Evolutionary conservation across 2,329 filamentous ascomycete species (phyloP).

Genomic region (Aspergillus puulaauensis): DNA sequence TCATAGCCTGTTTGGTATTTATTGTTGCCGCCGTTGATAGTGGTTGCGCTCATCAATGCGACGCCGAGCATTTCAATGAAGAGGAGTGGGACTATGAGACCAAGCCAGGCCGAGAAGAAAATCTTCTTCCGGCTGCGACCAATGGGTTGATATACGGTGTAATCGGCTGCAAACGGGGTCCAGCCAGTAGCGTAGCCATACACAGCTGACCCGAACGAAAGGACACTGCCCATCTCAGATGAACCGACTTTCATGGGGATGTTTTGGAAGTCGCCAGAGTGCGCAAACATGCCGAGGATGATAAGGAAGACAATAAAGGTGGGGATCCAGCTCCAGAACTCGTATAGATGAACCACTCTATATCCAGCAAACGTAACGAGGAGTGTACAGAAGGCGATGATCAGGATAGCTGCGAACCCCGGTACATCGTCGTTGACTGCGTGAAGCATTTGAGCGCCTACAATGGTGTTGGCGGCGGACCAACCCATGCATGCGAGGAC

Average conservation of each 20-base stretch:
- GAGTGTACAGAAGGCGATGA: conserved; percentile 69
- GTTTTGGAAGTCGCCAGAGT: conserved; percentile 64
- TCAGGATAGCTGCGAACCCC: conserved; percentile 71
- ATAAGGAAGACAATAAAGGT: conserved; percentile 72
- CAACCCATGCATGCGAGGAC: conserved; percentile 71
- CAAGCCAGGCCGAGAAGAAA: conserved; percentile 68
- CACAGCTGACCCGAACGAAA: conserved; percentile 67
- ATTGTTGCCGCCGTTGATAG: conserved; percentile 53
- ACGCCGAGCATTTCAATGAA: conserved; percentile 74
- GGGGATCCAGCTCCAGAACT: conserved; percentile 73
- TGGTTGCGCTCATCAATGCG: conserved; percentile 66
- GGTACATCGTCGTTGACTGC: conserved; percentile 70
- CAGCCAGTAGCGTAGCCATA: conserved; percentile 72
- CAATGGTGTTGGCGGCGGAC: conserved; percentile 75
- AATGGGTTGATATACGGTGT: conserved; percentile 74
- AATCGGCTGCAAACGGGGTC: conserved; percentile 74
- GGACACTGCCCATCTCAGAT: conserved; percentile 59
- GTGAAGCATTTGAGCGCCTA: conserved; percentile 74
- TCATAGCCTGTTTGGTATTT: conserved; percentile 57
- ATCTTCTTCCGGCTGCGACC: conserved; percentile 60
- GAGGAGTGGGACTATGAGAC: conserved; percentile 68
- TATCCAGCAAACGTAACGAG: conserved; percentile 73
- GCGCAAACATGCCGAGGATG: conserved; percentile 65
- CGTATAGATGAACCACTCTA: conserved; percentile 73
- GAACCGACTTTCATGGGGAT: conserved; percentile 60